Evolutionary conservation across 1,284 basidiomycete species (phyloP), one percentile per base, ranked within the genome.

Genomic region (Wolfiporia cocos): DNA sequence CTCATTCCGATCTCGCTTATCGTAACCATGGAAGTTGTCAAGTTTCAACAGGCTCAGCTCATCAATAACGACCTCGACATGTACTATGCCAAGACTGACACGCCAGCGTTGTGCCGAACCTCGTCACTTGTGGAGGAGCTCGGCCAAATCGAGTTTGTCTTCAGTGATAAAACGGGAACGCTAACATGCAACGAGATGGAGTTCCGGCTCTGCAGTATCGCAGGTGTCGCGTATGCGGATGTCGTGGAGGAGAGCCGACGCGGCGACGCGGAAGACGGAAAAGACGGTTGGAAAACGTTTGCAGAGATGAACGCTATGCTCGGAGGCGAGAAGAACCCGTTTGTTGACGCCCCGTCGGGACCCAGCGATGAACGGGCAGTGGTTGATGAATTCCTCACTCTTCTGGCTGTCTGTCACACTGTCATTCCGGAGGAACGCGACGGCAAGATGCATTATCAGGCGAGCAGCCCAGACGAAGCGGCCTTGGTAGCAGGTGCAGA

Each of bases 11-110:
- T 99, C 60, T 99, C 95, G 47, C 82, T 99, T 52, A 96, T 99
- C 59, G 95, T 99, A 57, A 98, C 96, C 1, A 98, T 99, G 86
- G 96, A 99, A 68, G 88, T 99, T 21, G 96, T 99, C 71, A 98
- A 98, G 64, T 98, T 87, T 58, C 92, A 97, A 64, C 96, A 98
- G 66, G 94, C 96, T 0, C 85, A 88, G 38, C 78, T 98, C 42
- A 99, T 99, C 73, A 99, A 98, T 64, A 93, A 83, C 26, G 96
- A 99, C 64, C 77, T 93, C 42, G 90, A 93, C 64, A 93, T 92
- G 90, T 99, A 99, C 67, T 89, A 99, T 61, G 81, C 85, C 2
- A 81, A 74, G 45, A 96, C 94, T 3, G 94, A 99, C 61, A 99
- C 95, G 0, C 92, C 96, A 0, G 96, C 96, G 0, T 74, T 97